Evolutionary conservation across 768 basidiomycete genomes (phyloP), one percentile per base, ranked within the genome.

Genomic region (Crassisporium funariophilum): DNA sequence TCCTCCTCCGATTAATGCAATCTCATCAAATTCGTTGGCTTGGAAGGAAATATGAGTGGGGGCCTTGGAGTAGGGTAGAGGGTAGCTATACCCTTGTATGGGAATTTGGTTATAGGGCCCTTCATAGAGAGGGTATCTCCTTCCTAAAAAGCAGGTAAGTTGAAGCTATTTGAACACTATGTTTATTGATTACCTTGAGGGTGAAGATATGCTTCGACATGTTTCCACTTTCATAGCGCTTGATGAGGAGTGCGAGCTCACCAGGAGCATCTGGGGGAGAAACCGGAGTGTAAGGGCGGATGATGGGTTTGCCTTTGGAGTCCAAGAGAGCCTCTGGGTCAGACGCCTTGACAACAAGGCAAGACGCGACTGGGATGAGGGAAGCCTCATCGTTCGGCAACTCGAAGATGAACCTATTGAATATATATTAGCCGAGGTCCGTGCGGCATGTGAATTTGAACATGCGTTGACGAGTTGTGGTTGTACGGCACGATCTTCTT

Each of bases 211-310:
- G 74, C 59, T 90, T 86, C 31, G 91, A 92, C 58, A 90, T 82
- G 56, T 87, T 84, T 44, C 94, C 94, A 1, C 70, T 80, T 34
- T 93, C 86, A 55, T 87, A 86, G 53, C 83, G 84, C 71, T 98
- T 98, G 65, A 98, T 71, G 53, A 98, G 67, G 53, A 98, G 79
- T 10, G 77, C 75, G 36, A 95, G 66, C 59, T 91, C 85, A 20
- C 91, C 93, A 44, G 81, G 80, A 5, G 73, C 60, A 47, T 93
- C 83, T 6, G 90, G 78, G 0, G 81, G 69, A 16, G 94, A 94
- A 54, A 92, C 81, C 42, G 97, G 93, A 4, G 97, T 99, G 69
- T 99, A 99, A 0, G 97, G 91, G 44, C 93, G 81, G 54, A 87
- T 76, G 67, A 94, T 81, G 41, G 91, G 89, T 56, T 91, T 92